phyloP scores from a whole-genome alignment of 2,329 filamentous ascomycete genomes.

The Hypoxylon sp. region DNA sequence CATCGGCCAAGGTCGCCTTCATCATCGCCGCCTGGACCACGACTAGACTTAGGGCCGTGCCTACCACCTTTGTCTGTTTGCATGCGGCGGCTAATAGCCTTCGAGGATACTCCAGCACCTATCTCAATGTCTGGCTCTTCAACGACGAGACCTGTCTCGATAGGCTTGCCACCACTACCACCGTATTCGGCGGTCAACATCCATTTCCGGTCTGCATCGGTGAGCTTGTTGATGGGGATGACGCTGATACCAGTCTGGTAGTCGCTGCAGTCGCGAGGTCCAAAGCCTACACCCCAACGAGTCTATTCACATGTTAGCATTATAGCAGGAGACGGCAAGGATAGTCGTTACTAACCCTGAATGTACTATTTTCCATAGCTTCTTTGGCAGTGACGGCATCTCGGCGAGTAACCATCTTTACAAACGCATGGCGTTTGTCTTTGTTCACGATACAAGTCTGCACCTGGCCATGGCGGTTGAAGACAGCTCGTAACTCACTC shows the following conservation, averaged over 20 bases:
- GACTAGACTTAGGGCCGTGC: conserved; percentile 73
- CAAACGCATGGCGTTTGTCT: conserved; percentile 97
- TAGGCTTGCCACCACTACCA: conserved; percentile 84
- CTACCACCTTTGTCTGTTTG: conserved; percentile 75
- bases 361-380: conserved; percentile 84
- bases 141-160: conserved; percentile 86
- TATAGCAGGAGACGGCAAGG: conserved; percentile 4
- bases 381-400: conserved; percentile 87
- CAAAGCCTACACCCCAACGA: conserved; percentile 97
- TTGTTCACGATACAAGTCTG: conserved; percentile 99
- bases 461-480: conserved; percentile 84
- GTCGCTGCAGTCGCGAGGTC: conserved; percentile 95
- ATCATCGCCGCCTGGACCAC: conserved; percentile 52
- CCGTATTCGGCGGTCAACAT: conserved; percentile 93
- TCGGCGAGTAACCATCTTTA: conserved; percentile 94
- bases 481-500: conserved; percentile 82
- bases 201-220: conserved; percentile 97
- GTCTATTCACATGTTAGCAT: conserved; percentile 67
- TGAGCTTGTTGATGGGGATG: conserved; percentile 92
- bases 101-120: conserved; percentile 94
- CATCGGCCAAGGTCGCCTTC: conserved; percentile 47
- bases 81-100: conserved; percentile 79
- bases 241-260: conserved; percentile 92
- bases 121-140: conserved; percentile 99
- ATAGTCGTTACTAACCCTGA: conserved; percentile 68